These are phyloP conservation scores for Ophiocordyceps camponoti-rufipedis DNA, from an alignment of 2,329 filamentous ascomycete species.

Conservation along the genomic window DNA sequence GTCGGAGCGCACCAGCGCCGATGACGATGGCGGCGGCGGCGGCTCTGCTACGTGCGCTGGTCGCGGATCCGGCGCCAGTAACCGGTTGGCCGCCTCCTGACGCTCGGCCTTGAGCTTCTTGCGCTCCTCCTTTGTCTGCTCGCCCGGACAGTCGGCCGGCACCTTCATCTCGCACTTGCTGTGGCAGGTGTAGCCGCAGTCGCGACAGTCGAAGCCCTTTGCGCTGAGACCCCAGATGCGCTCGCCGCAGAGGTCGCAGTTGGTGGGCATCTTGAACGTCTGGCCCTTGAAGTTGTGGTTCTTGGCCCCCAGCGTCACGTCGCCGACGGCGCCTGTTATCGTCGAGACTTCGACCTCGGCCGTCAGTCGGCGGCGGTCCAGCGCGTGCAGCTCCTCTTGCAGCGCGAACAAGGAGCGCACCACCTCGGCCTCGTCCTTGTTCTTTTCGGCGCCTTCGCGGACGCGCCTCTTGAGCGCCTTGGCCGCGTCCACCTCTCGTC, in stretches of 20 bases:
- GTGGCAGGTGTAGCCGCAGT: slow-evolving; percentile 96
- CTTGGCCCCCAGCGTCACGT: slow-evolving; percentile 78
- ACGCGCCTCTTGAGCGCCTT: slow-evolving; percentile 59
- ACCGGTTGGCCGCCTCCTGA: slow-evolving; percentile 56
- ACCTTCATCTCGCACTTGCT: slow-evolving; percentile 99
- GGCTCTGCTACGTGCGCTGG: slow-evolving; percentile 36
- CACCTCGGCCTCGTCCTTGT: slow-evolving; percentile 66
- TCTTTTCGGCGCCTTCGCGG: slow-evolving; percentile 65
- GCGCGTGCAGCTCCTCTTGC: slow-evolving; percentile 70
- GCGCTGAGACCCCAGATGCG: slow-evolving; percentile 93
- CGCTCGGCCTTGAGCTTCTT: slow-evolving; percentile 82
- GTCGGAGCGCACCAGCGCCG: slow-evolving; percentile 57
- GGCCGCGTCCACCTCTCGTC: slow-evolving; percentile 63
- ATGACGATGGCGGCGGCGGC: slow-evolving; percentile 45
- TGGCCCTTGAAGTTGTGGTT: slow-evolving; percentile 98
- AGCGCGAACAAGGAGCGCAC: slow-evolving; percentile 68
- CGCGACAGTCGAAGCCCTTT: slow-evolving; percentile 88
- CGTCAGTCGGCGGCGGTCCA: slow-evolving; percentile 68
- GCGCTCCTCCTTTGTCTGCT: slow-evolving; percentile 83
- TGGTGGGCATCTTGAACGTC: slow-evolving; percentile 97
- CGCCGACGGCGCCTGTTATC: slow-evolving; percentile 79
- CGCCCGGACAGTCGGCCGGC: slow-evolving; percentile 84
- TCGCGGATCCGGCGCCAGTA: slow-evolving; percentile 25
- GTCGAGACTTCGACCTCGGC: slow-evolving; percentile 88
- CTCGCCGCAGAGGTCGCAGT: slow-evolving; percentile 92